Evolutionary conservation across 345 rosid genomes (phyloP), one percentile per base, ranked within the genome.

Genomic region (Lepidium aucheri): DNA sequence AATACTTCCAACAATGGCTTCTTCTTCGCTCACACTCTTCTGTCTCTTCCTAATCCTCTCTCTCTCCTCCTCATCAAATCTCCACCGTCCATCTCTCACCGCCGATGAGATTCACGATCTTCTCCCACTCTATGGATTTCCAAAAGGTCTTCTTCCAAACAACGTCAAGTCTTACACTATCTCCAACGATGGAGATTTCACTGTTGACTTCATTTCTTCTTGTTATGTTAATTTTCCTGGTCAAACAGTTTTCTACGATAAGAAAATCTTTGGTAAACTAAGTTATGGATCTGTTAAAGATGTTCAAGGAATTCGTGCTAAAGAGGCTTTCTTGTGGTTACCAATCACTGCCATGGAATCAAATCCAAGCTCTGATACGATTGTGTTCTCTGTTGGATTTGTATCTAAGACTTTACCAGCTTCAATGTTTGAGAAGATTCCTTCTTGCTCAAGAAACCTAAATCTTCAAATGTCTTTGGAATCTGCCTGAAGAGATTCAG

Each of bases 311-410:
- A 89, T 92, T 60, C 78, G 78, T 62, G 91, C 96, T 6, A 81
- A 85, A 79, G 80, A 83, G 70, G 69, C 69, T 7, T 87, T 87
- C 65, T 1, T 89, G 1, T 92, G 94, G 98, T 32, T 85, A 7
- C 24, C 95, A 0, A 83, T 89, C 22, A 82, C 84, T 14, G 86
- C 74, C 47, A 93, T 93, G 60, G 69, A 77, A 72, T 81, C 63
- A 14, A 78, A 77, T 32, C 47, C 55, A 17, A 74, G 61, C 53
- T 69, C 84, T 0, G 85, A 61, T 22, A 76, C 57, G 72, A 56
- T 91, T 26, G 81, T 79, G n/a, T 83, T 92, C 86, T 86, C 79
- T 69, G 96, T 84, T 5, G 98, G 98, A 8, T 46, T 84, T 44
- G 44, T 89, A 6, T 87, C 93, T 18, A 72, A 83, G 86, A 75